Evolutionary conservation across 352 stramenopile genomes (phyloP), one percentile per base, ranked within the genome.

Genomic region (Pythium sukuiense): DNA sequence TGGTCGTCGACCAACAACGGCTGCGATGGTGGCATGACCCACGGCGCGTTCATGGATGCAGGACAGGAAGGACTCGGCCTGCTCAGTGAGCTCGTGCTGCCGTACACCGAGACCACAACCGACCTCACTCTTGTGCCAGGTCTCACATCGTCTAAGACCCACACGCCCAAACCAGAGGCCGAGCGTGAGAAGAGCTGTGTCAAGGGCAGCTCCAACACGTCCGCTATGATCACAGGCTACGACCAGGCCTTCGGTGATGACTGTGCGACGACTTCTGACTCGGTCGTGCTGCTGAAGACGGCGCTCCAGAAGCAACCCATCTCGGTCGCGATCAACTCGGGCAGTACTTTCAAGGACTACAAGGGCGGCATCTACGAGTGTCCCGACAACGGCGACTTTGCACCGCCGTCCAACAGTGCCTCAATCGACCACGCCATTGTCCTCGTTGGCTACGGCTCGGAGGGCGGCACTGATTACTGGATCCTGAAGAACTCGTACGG

Each of bases 401-500:
- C 66, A 45, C 75, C 76, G n/a, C 45, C 45, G 18, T 52, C 45
- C 45, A 52, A 52, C 49, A 89, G 76, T 59, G 71, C 63, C 29
- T 69, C 83, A 55, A 86, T 95, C 16, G 74, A 95, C 62, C 84
- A 94, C 70, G 82, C 86, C 1, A 55, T 94, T 32, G 65, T 92
- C 54, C 76, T 94, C 14, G 86, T 94, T 3, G 86, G 86, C 33
- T 92, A 94, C 67, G 84, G 76, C 35, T 65, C 12, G 3, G 77
- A 79, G 24, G 57, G 74, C 45, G 46, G 76, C 59, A 69, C 69
- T 3, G 68, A 89, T 46, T 94, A 88, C 45, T 92, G 86, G 86
- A 82, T 92, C 45, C 62, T 94, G 20, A 94, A 94, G 64, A 94
- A 94, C 72, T 94, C 83, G 63, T 94, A 94, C 74, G 74, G 80